These are phyloP conservation scores for Castanospermum australe DNA, from an alignment of 306 rosid species.

Conservation along the genomic window DNA sequence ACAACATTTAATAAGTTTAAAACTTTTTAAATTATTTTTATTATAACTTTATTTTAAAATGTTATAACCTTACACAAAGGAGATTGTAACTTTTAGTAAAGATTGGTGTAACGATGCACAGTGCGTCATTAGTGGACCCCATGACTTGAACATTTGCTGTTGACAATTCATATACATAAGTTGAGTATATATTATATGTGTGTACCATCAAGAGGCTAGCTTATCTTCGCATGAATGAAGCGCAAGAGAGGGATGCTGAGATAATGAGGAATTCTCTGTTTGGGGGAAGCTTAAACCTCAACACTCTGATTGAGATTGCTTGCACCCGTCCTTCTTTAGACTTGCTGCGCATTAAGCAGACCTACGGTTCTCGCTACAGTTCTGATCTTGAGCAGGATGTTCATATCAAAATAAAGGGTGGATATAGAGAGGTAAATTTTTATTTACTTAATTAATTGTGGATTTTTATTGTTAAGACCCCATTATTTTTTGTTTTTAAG, in stretches of 20 bases:
- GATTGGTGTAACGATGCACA: too few species aligned
- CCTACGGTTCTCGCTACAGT: slow-evolving; percentile 4
- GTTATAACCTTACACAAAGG: too few species aligned
- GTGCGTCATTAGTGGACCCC: too few species aligned
- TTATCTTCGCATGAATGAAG: slow-evolving; percentile 27
- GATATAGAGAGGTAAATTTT: slow-evolving; percentile 14
- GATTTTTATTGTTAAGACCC: too few species aligned
- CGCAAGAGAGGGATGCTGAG: slow-evolving; percentile 28
- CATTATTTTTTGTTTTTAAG: too few species aligned
- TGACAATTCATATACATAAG: neutral
- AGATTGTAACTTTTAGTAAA: too few species aligned
- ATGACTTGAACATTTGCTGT: neutral
- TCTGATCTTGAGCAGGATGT: slow-evolving; percentile 21
- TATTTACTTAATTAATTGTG: neutral
- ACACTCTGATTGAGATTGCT: slow-evolving; percentile 16
- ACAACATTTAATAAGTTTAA: too few species aligned
- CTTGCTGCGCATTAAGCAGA: slow-evolving; percentile 19
- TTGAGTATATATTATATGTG: neutral
- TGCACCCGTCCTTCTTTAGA: slow-evolving; percentile 16
- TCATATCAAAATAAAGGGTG: neutral
- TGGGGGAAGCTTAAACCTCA: neutral
- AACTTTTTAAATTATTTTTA: too few species aligned
- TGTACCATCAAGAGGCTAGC: neutral
- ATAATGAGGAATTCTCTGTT: slow-evolving; percentile 24
- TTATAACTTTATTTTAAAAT: too few species aligned